A percentile compares a stretch with the other conserved stretches of the same genome.
Conservation (phyloP, 1,139 yeast genomes). For the Suhomyces yuchorum region DNA sequence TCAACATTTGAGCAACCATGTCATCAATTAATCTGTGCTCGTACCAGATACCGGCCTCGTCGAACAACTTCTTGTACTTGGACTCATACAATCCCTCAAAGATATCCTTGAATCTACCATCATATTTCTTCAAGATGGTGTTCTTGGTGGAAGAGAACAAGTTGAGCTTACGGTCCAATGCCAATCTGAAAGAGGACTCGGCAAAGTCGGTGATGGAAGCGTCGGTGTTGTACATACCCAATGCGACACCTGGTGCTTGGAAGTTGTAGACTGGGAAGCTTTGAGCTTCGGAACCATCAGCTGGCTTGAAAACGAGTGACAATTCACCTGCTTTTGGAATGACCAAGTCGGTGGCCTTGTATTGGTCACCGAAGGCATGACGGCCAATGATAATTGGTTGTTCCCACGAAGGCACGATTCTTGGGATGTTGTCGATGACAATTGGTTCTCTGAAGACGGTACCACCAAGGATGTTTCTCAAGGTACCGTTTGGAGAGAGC, state of each 20-base stretch:
- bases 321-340: constrained; percentile 69
- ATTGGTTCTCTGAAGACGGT: constrained; percentile 85
- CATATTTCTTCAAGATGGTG: constrained; percentile 79
- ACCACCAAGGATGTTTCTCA: constrained; percentile 78
- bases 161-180: constrained; percentile 64
- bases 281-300: constrained; percentile 52
- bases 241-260: constrained; percentile 69
- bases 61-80: constrained; percentile 60
- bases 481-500: constrained; percentile 85
- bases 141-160: constrained; percentile 75
- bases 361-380: constrained; percentile 86
- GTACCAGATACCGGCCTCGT: constrained; percentile 68
- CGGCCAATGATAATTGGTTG: constrained; percentile 83
- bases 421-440: constrained; percentile 73
- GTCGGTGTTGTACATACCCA: constrained; percentile 83
- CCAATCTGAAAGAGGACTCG: constrained; percentile 75
- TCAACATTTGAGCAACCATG: constrained; percentile 88
- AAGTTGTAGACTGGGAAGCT: constrained; percentile 60
- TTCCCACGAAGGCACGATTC: constrained; percentile 78
- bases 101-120: constrained; percentile 80
- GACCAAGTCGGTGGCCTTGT: constrained; percentile 75
- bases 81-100: constrained; percentile 66
- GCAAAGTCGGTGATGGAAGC: constrained; percentile 80
- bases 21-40: constrained; percentile 85
- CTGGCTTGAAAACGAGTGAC: constrained; percentile 65